Evolutionary conservation across 1,284 basidiomycete species (phyloP).

Genomic region (Coriolopsis trogii): DNA sequence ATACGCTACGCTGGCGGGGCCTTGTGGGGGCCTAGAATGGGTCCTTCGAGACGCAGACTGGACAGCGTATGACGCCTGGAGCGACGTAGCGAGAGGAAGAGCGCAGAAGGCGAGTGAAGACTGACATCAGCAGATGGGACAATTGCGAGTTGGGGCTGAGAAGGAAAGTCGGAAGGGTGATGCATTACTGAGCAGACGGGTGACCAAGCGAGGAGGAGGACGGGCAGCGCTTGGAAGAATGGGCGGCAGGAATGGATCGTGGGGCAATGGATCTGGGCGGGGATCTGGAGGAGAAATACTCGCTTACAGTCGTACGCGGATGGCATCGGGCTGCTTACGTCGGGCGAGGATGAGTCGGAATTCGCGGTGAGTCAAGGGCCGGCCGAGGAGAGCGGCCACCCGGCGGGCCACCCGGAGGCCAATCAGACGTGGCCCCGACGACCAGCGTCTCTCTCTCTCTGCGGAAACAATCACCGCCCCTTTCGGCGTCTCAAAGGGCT

Average conservation of each 20-base stretch:
- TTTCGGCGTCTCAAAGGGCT: slow-evolving; percentile 1
- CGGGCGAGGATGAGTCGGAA: slow-evolving; percentile 11
- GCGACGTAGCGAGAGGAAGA: not conserved
- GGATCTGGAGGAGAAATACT: slow-evolving; percentile 2
- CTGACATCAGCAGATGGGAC: slow-evolving; percentile 1
- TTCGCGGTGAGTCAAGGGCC: slow-evolving; percentile 1
- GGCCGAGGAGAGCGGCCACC: too few relatives aligned
- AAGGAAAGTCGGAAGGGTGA: not conserved
- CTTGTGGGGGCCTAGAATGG: too few relatives aligned
- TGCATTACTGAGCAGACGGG: slow-evolving; percentile 4
- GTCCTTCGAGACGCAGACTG: too few relatives aligned
- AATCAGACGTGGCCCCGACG: slow-evolving; percentile 14
- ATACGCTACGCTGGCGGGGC: too few relatives aligned
- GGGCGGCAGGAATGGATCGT: slow-evolving; percentile 1
- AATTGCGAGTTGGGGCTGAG: too few relatives aligned
- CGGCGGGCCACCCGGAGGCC: not conserved
- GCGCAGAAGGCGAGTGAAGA: too few relatives aligned
- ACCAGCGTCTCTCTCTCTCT: too few relatives aligned
- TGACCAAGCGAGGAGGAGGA: not conserved
- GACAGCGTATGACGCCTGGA: not conserved
- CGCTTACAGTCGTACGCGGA: slow-evolving; percentile 23
- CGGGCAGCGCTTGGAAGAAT: not conserved
- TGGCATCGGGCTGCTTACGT: slow-evolving; percentile 22
- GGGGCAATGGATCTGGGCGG: slow-evolving; percentile 7
- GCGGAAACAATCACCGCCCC: slow-evolving; percentile 10